phyloP scores from a whole-genome alignment of 1,284 basidiomycete species.

The Moesziomyces sp. region DNA sequence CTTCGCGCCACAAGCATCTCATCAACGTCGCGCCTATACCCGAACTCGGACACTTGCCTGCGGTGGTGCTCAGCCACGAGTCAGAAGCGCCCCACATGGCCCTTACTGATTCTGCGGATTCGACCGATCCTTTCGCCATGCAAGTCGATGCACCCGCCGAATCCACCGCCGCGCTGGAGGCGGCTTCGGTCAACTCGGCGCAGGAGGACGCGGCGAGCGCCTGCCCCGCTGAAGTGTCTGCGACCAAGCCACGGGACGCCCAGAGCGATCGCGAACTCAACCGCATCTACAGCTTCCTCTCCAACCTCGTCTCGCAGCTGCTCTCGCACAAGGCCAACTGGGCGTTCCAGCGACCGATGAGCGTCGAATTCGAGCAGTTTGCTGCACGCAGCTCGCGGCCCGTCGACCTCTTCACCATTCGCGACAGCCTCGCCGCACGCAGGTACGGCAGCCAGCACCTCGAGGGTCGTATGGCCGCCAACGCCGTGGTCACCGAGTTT shows the following conservation, averaged over 20 bases:
- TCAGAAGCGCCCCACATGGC: background rate
- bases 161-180: background rate
- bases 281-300: slow-evolving; percentile 40
- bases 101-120: background rate
- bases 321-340: slow-evolving; percentile 47
- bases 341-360: slow-evolving; percentile 40
- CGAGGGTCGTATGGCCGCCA: slow-evolving; percentile 35
- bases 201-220: background rate
- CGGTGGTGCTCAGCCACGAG: background rate
- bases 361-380: slow-evolving; percentile 42
- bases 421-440: slow-evolving; percentile 31
- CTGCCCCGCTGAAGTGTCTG: background rate
- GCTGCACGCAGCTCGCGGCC: slow-evolving; percentile 34
- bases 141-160: background rate
- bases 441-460: slow-evolving; percentile 42
- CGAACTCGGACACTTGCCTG: slow-evolving; percentile 10
- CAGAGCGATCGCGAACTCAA: slow-evolving; percentile 32
- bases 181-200: background rate
- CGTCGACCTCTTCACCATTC: slow-evolving; percentile 48
- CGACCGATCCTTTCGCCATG: background rate
- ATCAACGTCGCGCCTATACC: slow-evolving; percentile 6
- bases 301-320: slow-evolving; percentile 38
- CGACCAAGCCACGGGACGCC: slow-evolving; percentile 4
- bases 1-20: slow-evolving; percentile 18
- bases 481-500: slow-evolving; percentile 46